Evolutionary conservation across 352 stramenopile genomes (phyloP).

Genomic region (Phytopythium cucurbitacearum): DNA sequence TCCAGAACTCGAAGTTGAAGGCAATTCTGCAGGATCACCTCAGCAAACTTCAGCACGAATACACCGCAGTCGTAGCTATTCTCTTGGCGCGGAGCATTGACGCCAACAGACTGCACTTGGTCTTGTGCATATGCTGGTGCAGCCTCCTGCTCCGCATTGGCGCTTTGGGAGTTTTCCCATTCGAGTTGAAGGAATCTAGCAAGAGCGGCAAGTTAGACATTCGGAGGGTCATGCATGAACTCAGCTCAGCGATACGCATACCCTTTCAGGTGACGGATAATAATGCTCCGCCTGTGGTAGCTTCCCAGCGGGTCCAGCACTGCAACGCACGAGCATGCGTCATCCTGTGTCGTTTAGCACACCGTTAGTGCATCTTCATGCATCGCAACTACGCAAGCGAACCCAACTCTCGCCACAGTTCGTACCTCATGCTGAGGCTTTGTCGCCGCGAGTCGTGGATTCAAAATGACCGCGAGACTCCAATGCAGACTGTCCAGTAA

Average conservation of each 20-base stretch:
- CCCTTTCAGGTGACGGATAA: conserved; percentile 53
- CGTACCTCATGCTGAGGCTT: conserved; percentile 25
- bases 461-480: conserved; percentile 79
- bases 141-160: conserved; percentile 1
- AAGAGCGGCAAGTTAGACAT: conserved; percentile 6
- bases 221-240: conserved; percentile 1
- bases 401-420: not conserved
- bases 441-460: conserved; percentile 41
- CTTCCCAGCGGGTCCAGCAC: conserved; percentile 66
- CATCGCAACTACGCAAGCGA: not conserved
- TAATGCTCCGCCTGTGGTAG: conserved; percentile 59
- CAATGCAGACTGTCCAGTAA: conserved; percentile 58
- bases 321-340: conserved; percentile 47
- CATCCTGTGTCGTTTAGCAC: conserved; percentile 12
- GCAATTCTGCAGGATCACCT: conserved; percentile 52
- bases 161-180: conserved; percentile 31
- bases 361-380: not conserved
- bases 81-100: conserved; percentile 48
- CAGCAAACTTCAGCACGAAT: conserved; percentile 57
- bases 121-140: conserved; percentile 29
- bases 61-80: conserved; percentile 70
- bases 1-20: conserved; percentile 13
- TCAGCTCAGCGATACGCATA: conserved; percentile 16
- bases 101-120: conserved; percentile 23
- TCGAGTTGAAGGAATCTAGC: conserved; percentile 45